phyloP scores from a whole-genome alignment of 805 yeast genomes.

The Hanseniaspora jakobsenii region DNA sequence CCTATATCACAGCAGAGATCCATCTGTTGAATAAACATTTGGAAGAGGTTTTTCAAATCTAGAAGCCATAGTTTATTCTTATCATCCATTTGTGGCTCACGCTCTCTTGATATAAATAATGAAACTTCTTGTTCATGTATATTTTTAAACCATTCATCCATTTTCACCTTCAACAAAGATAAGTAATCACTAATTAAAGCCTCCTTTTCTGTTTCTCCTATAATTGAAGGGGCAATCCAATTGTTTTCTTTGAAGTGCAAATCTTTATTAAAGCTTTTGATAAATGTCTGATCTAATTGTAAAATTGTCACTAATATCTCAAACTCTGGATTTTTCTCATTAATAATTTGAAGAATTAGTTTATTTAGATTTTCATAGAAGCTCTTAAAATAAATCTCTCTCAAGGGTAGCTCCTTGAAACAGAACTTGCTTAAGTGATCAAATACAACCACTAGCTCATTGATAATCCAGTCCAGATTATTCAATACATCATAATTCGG shows the following conservation, averaged over 20 bases:
- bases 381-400: constrained; percentile 45
- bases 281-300: constrained; percentile 62
- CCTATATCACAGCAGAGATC: constrained; percentile 79
- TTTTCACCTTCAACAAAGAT: constrained; percentile 54
- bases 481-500: constrained; percentile 47
- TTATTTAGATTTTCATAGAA: constrained; percentile 57
- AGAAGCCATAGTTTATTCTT: constrained; percentile 57
- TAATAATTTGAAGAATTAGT: constrained; percentile 51
- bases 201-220: constrained; percentile 63
- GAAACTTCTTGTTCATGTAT: constrained; percentile 54
- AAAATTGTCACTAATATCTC: constrained; percentile 58
- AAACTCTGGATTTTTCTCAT: constrained; percentile 63
- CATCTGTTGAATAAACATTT: constrained; percentile 79
- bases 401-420: constrained; percentile 66
- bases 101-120: constrained; percentile 49
- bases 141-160: constrained; percentile 74
- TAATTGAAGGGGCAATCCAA: constrained; percentile 38
- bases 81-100: constrained; percentile 63
- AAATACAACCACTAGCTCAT: constrained; percentile 58
- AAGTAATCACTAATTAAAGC: constrained; percentile 67
- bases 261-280: constrained; percentile 37
- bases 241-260: constrained; percentile 37
- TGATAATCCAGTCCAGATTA: constrained; percentile 70
- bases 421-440: constrained; percentile 46
- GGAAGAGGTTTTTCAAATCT: constrained; percentile 65